phyloP scores from a whole-genome alignment of 495 filamentous ascomycete genomes.

The Penicillium canescens region DNA sequence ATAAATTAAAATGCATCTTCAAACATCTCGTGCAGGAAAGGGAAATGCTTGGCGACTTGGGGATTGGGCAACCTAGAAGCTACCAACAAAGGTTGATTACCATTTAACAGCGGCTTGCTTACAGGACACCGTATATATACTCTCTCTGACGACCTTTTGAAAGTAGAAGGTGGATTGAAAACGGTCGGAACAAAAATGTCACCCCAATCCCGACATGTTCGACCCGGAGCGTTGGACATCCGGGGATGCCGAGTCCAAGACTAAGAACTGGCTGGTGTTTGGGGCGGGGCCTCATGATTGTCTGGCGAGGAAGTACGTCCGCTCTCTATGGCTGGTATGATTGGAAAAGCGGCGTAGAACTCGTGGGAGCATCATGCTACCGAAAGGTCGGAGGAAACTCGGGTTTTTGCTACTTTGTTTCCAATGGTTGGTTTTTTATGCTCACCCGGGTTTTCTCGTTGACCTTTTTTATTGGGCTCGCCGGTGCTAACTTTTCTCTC shows the following conservation, averaged over 20 bases:
- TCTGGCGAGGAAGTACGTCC: constrained; percentile 86
- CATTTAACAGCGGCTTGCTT: too few relatives aligned
- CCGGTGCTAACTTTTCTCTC: background rate
- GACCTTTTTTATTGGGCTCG: background rate
- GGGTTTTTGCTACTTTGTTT: constrained; percentile 94
- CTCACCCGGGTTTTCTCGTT: background rate
- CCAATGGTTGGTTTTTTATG: constrained; percentile 69
- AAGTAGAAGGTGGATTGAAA: too few relatives aligned
- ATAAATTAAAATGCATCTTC: too few relatives aligned
- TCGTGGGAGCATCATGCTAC: constrained; percentile 88
- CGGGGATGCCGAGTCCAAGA: constrained; percentile 84
- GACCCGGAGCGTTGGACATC: constrained; percentile 84
- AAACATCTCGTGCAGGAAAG: too few relatives aligned
- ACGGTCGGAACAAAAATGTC: too few relatives aligned
- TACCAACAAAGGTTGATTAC: too few relatives aligned
- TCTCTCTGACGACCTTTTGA: too few relatives aligned
- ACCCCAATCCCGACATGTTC: constrained; percentile 79
- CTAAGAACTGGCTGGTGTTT: constrained; percentile 96
- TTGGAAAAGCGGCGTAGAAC: constrained; percentile 81
- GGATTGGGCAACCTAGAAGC: too few relatives aligned
- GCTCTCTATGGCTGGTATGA: constrained; percentile 78
- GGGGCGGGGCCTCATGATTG: constrained; percentile 92
- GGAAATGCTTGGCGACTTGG: too few relatives aligned
- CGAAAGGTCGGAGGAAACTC: constrained; percentile 77
- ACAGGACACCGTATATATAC: too few relatives aligned